phyloP scores from a whole-genome alignment of 495 filamentous ascomycete genomes.

The Staphylotrichum tortipilum region DNA sequence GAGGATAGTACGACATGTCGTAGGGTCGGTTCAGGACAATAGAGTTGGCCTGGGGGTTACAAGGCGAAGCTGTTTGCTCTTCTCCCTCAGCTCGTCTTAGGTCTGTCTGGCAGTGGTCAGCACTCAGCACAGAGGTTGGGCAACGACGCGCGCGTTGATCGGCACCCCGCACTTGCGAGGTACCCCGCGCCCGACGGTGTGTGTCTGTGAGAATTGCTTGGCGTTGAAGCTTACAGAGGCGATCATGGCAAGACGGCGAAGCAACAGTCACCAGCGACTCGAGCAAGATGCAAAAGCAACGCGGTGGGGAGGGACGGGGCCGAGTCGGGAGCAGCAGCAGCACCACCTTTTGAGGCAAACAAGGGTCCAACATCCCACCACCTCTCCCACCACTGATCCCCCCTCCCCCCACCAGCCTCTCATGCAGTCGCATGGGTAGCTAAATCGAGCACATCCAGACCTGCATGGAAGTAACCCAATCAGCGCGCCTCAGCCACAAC shows the following conservation, averaged over 20 bases:
- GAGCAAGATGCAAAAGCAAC: no score
- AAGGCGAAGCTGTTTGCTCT: background rate
- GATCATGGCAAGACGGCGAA: no score
- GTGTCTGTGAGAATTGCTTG: background rate
- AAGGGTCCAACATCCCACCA: background rate
- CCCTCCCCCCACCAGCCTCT: no score
- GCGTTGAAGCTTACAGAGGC: background rate
- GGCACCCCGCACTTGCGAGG: constrained; percentile 7
- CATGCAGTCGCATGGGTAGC: background rate
- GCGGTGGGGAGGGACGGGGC: background rate
- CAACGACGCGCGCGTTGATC: background rate
- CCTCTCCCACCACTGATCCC: no score
- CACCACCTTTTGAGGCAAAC: background rate
- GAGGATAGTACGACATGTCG: constrained; percentile 29
- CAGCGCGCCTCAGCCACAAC: background rate
- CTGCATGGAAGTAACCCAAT: constrained; percentile 10
- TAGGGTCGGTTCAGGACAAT: no score
- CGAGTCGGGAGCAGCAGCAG: background rate
- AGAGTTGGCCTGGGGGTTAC: background rate
- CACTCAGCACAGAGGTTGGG: no score
- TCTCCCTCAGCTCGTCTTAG: no score
- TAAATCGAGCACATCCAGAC: constrained; percentile 3
- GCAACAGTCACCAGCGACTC: no score
- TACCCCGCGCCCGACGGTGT: constrained; percentile 1
- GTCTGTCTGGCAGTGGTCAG: no score